Evolutionary conservation across 2,329 filamentous ascomycete species (phyloP), one percentile per base, ranked within the genome.

Genomic region (Chrysosporium queenslandicum): DNA sequence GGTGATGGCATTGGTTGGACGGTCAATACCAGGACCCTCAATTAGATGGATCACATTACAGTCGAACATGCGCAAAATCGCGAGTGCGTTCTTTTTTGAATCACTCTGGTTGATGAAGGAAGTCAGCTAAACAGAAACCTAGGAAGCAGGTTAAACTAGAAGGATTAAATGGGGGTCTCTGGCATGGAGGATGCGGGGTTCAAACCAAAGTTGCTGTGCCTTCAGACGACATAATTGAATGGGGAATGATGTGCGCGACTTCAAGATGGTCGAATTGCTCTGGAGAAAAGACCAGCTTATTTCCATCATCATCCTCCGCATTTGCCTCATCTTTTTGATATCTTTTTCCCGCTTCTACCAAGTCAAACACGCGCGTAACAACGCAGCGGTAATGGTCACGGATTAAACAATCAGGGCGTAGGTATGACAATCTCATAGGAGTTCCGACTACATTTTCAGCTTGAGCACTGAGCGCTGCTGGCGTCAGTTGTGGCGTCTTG

Each of bases 181-280:
- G 11, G n/a, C n/a, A 36, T 12, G 32, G 32, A n/a, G 11, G 32
- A 36, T 12, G 32, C 4, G 32, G 4, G 11, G 9, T 36, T 12
- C 32, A n/a, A 63, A 1, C 59, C 57, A 14, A 56, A 34, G 41
- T 62, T 61, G 7, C 42, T 50, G 47, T 61, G 63, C 5, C 58
- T 62, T 46, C 18, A 50, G 45, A 8, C n/a, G 40, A 36, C 32
- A 36, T 36, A 12, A 36, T 8, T 36, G 32, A 36, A 14, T 36
- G 32, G n/a, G 12, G 32, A 36, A 36, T 36, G 8, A 36, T 36
- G 32, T 36, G 32, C n/a, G 32, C 32, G 1, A 36, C 32, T 36
- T 36, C 32, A 14, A 36, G 32, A 36, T 36, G n/a, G 8, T 14
- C 32, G 12, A 11, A 14, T 36, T 36, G 32, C 14, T n/a, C 32